Percentiles rank a stretch among this genome's conserved stretches.
Conservation (phyloP, 2,329 filamentous ascomycete species). For the Ascochyta koolunga region DNA sequence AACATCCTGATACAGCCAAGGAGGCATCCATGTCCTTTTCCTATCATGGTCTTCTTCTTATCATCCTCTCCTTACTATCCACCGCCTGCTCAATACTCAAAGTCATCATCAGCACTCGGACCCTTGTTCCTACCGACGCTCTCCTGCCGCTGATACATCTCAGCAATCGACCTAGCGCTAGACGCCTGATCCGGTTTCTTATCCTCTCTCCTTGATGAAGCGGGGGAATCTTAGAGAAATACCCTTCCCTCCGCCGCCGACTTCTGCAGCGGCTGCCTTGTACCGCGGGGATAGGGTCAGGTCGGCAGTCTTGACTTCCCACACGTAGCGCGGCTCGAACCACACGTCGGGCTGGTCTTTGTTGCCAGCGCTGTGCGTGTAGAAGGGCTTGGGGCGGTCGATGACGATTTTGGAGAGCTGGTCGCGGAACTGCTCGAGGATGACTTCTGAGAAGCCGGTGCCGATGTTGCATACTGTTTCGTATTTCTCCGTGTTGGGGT, state of each 20-base stretch:
- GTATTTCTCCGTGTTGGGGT: conserved; percentile 77
- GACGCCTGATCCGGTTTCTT: conserved; percentile 96
- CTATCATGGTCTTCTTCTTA: too few species aligned
- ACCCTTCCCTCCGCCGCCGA: conserved; percentile 73
- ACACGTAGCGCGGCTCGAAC: conserved; percentile 94
- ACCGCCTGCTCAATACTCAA: conserved; percentile 74
- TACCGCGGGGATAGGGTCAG: conserved; percentile 91
- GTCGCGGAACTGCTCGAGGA: conserved; percentile 84
- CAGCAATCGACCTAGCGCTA: conserved; percentile 81
- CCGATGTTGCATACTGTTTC: conserved; percentile 99
- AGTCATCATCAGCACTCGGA: conserved; percentile 91
- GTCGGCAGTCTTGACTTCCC: conserved; percentile 98
- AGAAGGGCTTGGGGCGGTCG: conserved; percentile 91
- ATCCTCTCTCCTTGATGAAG: conserved; percentile 89
- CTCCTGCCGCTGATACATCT: conserved; percentile 97
- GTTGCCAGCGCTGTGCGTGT: conserved; percentile 78
- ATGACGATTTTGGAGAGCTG: conserved; percentile 80
- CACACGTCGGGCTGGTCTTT: conserved; percentile 98
- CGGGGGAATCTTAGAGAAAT: conserved; percentile 90
- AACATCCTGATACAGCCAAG: too few species aligned
- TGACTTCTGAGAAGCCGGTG: conserved; percentile 93
- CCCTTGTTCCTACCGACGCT: conserved; percentile 85
- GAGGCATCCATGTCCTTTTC: too few species aligned
- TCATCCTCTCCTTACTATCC: too few species aligned
- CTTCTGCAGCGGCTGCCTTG: conserved; percentile 84